Evolutionary conservation across 306 rosid genomes (phyloP), one percentile per base, ranked within the genome.

Genomic region (Prunus padus): DNA sequence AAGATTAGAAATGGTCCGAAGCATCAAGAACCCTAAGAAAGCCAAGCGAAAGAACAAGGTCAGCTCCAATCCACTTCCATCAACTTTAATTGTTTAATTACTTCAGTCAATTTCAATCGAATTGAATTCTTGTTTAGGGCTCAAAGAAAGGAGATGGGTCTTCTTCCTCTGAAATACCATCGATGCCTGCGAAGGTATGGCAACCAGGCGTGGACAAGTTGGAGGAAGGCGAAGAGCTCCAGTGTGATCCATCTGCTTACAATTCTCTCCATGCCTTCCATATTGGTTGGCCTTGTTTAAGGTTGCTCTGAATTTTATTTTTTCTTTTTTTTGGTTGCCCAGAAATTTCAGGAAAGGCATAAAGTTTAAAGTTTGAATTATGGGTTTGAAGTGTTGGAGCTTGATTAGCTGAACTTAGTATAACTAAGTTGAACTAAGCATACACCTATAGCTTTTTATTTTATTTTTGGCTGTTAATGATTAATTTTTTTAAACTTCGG

Each of bases 221-320:
- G 83, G 99, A 92, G 84, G 99, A 95, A 81, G 97, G 86, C 15
- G 99, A 95, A 81, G 97, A 95, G 92, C 99, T 95, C 25, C 97
- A 92, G 76, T 95, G 99, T 71, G 97, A 95, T 16, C 91, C 89
- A 45, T 87, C 99, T 65, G 97, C 97, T 23, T 95, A 95, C 82
- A 90, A 92, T 22, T 88, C 96, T 78, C 99, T 92, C 72, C 99
- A 92, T 26, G 97, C 85, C 55, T 95, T 95, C 81, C 93, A 87
- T 67, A 85, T 89, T 70, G 96, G 96, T 26, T 95, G 97, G 97
- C 97, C 97, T 54, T 95, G 97, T 82, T 82, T 95, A 75, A 95
- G 99, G 99, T 95, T 15, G 15, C 19, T 45, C 47, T 59, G 26
- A 66, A 4, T 25, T 20, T 61, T 12, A 11, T 45, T 20, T 20